Percentiles rank a stretch among this genome's conserved stretches.
Evolutionary conservation across 495 filamentous ascomycete species (phyloP).

Genomic region (Lasiosphaeria ovina): DNA sequence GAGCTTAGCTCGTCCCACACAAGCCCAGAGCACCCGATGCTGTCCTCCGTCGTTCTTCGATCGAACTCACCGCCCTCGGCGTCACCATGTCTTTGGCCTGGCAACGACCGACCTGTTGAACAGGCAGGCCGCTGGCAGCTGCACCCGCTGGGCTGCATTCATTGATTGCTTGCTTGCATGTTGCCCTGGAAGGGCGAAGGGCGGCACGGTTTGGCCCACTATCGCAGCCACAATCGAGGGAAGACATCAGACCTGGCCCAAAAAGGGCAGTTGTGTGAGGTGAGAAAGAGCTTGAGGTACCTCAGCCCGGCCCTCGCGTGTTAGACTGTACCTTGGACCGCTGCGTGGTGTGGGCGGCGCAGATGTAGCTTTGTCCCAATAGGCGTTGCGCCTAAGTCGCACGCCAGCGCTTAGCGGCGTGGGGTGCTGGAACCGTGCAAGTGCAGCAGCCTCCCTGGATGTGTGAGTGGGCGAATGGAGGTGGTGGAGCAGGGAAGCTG

Average conservation of each 20-base stretch:
- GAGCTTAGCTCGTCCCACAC: too few species aligned
- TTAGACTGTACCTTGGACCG: slow-evolving; percentile 13
- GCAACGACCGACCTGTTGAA: not conserved
- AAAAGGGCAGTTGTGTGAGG: too few species aligned
- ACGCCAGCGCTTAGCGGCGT: slow-evolving; percentile 17
- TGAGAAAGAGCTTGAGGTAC: too few species aligned
- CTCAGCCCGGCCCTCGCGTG: not conserved
- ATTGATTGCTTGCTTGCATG: too few species aligned
- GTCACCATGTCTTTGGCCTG: slow-evolving; percentile 6
- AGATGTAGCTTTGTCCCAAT: slow-evolving; percentile 17
- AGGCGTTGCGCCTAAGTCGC: slow-evolving; percentile 1
- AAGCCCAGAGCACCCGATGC: too few species aligned
- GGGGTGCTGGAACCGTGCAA: not conserved
- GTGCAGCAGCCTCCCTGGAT: not conserved
- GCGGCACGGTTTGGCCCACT: slow-evolving; percentile 7
- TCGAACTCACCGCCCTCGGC: too few species aligned
- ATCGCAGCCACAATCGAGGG: slow-evolving; percentile 10
- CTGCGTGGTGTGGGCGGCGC: not conserved
- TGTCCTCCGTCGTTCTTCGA: too few species aligned
- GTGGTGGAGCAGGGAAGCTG: slow-evolving; percentile 20
- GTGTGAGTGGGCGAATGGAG: not conserved
- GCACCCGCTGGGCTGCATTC: not conserved
- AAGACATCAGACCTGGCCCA: not conserved
- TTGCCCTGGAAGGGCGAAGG: slow-evolving; percentile 3
- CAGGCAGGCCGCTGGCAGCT: slow-evolving; percentile 10